Base-by-base conservation (phyloP, 129 eudicot genomes). In the Heracleum sosnowskyi region DNA sequence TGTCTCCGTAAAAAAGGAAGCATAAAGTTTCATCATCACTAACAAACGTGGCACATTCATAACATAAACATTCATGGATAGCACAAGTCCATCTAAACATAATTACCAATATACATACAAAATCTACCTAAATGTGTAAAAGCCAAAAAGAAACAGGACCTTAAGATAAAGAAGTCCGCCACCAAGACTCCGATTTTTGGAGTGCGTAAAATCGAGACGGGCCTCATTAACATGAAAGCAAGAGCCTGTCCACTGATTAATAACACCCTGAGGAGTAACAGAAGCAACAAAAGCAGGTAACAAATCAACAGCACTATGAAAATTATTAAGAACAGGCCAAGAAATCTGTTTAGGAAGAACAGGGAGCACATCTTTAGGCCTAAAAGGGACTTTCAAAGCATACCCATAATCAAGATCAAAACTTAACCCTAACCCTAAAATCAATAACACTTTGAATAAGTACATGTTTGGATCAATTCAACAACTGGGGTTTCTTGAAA, bases 291-390 rank as follows among this genome's bases (percentile, higher is more conserved):
- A 96, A 49, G 97, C 86, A 77, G 97, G 99, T 85, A 96, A 62
- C 90, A 96, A 87, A 82, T 96, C 99, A 80, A 92, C 97, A 55
- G 99, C 95, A 76, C 85, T 90, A 68, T 93, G 97, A 10, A 96
- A 77, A 75, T 77, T 91, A 60, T 92, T 92, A 72, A 96, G 81
- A 16, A 92, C 97, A 2, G 97, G 97, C 99, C 99, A 92, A 22
- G 99, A 90, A 11, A 96, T 82, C 73, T 96, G 91, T 39, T 88
- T 88, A 0, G 99, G 97, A 36, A 96, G 84, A 76, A 90, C 95
- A 16, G 97, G 99, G 22, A 96, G 90, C 4, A 92, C 91, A 81
- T 96, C 97, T 45, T 88, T 84, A 15, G 85, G 84, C 80, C 84
- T 76, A 60, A 95, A 92, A 3, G 99, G 97, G 31, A 96, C 71